Conservation (phyloP, 1,284 basidiomycete genomes). For the Rhodotorula sp. region DNA sequence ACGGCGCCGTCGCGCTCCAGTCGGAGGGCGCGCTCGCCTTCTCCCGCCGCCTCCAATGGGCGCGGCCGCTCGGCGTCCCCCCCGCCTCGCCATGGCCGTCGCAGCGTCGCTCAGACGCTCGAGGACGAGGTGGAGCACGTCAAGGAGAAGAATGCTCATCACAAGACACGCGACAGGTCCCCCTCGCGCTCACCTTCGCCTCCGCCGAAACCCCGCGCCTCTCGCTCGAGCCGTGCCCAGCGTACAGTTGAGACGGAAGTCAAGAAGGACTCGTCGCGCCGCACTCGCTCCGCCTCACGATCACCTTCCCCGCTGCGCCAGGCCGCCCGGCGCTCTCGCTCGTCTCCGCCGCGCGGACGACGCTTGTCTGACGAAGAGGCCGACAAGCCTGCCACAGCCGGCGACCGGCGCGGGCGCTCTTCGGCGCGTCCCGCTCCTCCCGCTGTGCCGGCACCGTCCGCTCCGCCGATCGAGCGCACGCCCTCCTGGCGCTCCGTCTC, state of each 20-base stretch:
- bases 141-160: neutral
- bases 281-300: neutral
- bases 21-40: constrained; percentile 2
- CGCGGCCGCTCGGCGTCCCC: neutral
- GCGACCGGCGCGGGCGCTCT: constrained; percentile 7
- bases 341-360: neutral
- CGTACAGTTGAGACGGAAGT: neutral
- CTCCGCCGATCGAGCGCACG: neutral
- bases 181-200: neutral
- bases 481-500: constrained; percentile 32
- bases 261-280: neutral
- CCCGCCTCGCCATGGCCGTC: neutral
- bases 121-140: neutral
- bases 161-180: neutral
- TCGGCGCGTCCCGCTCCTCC: constrained; percentile 1
- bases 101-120: neutral
- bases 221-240: neutral
- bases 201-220: neutral
- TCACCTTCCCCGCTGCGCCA: neutral
- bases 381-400: neutral
- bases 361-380: neutral
- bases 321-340: neutral
- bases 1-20: neutral
- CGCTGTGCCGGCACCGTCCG: neutral
- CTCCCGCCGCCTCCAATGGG: neutral